Evolutionary conservation across 352 stramenopile genomes (phyloP).

Genomic region (Pythium brachiatum): DNA sequence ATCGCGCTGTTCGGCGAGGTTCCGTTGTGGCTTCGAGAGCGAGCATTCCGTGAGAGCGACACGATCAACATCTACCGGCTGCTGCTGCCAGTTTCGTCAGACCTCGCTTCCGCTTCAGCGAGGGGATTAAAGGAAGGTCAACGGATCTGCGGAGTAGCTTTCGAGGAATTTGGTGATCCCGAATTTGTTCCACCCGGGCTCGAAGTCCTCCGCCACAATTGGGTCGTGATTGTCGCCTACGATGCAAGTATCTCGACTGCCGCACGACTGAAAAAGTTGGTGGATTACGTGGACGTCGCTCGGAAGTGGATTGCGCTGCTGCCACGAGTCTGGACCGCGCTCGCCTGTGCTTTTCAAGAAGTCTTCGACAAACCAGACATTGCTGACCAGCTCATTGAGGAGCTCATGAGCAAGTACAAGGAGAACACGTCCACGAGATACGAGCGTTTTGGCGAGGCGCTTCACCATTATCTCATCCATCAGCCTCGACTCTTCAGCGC

Average conservation of each 20-base stretch:
- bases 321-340: conserved; percentile 10
- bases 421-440: conserved; percentile 4
- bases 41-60: conserved; percentile 1
- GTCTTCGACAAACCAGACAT: background rate
- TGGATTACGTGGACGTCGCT: background rate
- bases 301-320: background rate
- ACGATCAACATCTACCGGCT: conserved; percentile 14
- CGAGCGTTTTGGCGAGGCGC: conserved; percentile 23
- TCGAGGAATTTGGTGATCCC: background rate
- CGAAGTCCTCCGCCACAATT: conserved; percentile 22
- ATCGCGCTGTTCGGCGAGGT: conserved; percentile 7
- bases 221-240: conserved; percentile 9
- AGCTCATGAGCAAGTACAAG: conserved; percentile 13
- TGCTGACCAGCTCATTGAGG: conserved; percentile 1
- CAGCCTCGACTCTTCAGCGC: background rate
- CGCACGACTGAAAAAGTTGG: background rate
- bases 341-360: background rate
- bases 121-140: no score
- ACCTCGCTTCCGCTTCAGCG: background rate
- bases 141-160: conserved; percentile 12
- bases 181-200: conserved; percentile 10
- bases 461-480: conserved; percentile 20
- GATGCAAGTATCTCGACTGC: background rate
- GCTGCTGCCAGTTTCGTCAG: background rate
- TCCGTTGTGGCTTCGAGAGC: conserved; percentile 13